These are phyloP conservation scores for Pseudopithomyces maydicus DNA, from an alignment of 2,329 filamentous ascomycete genomes.

Conservation along the genomic window DNA sequence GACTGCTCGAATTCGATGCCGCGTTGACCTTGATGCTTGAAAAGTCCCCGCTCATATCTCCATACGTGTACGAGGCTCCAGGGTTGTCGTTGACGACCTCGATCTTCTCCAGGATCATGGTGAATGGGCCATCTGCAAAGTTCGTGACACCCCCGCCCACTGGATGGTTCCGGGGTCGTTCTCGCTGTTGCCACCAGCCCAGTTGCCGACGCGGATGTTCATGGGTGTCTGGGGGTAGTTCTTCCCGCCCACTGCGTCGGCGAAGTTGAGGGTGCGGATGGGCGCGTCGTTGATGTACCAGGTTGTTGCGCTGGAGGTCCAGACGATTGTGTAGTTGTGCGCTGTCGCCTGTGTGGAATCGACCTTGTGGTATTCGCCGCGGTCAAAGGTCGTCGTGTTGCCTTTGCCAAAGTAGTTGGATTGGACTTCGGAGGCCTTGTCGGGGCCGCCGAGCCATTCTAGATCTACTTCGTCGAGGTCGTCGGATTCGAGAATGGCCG, in stretches of 20 bases:
- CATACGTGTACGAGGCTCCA: conserved; percentile 52
- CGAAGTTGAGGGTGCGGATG: conserved; percentile 64
- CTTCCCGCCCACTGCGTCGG: conserved; percentile 58
- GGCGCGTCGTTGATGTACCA: conserved; percentile 71
- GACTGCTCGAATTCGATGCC: too few species aligned
- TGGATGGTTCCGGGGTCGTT: conserved; percentile 60
- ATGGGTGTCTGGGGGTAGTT: conserved; percentile 78
- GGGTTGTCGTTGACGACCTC: conserved; percentile 57
- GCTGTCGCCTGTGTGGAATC: conserved; percentile 55
- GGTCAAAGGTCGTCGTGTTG: conserved; percentile 67
- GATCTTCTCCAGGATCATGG: conserved; percentile 55
- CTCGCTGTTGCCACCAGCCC: conserved; percentile 52
- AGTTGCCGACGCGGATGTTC: conserved; percentile 54
- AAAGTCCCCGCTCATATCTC: conserved; percentile 51
- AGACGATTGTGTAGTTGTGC: conserved; percentile 72
- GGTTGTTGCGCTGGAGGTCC: conserved; percentile 67
- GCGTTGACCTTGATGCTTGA: conserved; percentile 51
- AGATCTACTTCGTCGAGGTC: conserved; percentile 86
- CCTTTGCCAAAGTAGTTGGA: conserved; percentile 70
- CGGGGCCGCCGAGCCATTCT: conserved; percentile 70
- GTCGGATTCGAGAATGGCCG: conserved; percentile 80
- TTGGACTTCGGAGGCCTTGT: conserved; percentile 60
- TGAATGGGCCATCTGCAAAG: conserved; percentile 51
- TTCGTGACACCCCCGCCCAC: conserved; percentile 67
- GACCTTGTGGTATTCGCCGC: conserved; percentile 50